These are phyloP conservation scores for Miscanthus sacchariflorus DNA, from an alignment of 202 grass and related monocot genomes.

Conservation along the genomic window DNA sequence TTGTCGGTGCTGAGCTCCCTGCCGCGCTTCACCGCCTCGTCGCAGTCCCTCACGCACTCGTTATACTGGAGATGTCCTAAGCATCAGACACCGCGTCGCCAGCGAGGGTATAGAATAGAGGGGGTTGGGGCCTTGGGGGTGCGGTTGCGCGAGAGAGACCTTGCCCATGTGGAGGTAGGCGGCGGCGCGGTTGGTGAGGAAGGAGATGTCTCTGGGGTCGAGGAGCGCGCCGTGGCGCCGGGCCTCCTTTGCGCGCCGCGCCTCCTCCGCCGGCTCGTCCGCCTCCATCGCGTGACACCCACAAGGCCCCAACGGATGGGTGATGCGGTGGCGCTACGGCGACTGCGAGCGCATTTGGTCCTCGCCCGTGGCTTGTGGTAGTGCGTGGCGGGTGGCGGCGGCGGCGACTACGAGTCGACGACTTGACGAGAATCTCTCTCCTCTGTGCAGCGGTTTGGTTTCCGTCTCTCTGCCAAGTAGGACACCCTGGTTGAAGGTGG, in stretches of 20 bases:
- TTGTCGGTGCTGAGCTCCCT: constrained; percentile 54
- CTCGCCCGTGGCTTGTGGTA: not conserved
- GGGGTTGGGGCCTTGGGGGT: not conserved
- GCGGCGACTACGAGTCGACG: not conserved
- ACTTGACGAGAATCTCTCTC: constrained; percentile 11
- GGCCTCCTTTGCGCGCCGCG: constrained; percentile 58
- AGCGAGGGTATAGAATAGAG: not conserved
- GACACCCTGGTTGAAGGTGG: not conserved
- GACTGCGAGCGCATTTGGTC: not conserved
- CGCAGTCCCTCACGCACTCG: constrained; percentile 65
- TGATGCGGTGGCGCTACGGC: not conserved
- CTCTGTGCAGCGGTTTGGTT: not conserved
- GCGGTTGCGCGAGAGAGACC: constrained; percentile 19
- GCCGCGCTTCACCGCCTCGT: constrained; percentile 55
- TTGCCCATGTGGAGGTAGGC: constrained; percentile 65
- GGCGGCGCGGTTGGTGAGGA: constrained; percentile 64
- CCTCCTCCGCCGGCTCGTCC: constrained; percentile 43
- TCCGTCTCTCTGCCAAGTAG: not conserved
- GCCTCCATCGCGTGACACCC: constrained; percentile 37
- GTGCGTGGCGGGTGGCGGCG: not conserved
- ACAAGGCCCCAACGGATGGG: not conserved
- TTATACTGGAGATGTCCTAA: constrained; percentile 43
- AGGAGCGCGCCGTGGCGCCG: constrained; percentile 40
- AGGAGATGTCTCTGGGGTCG: constrained; percentile 59
- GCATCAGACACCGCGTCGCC: not conserved